These are phyloP conservation scores for Daldinia bambusicola DNA, from an alignment of 495 filamentous ascomycete genomes.

Conservation along the genomic window DNA sequence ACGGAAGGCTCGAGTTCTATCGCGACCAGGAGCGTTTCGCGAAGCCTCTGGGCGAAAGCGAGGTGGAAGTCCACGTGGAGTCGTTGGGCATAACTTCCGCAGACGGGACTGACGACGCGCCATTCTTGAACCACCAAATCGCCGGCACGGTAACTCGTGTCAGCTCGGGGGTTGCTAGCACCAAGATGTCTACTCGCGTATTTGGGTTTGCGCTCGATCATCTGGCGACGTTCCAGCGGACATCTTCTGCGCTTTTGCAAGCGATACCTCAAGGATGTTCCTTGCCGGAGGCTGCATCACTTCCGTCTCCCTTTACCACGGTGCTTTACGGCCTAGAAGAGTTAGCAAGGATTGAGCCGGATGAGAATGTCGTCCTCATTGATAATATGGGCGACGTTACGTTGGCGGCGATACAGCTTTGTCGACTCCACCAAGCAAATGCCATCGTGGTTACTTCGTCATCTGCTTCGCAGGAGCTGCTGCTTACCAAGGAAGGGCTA, in stretches of 20 bases:
- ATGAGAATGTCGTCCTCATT: not conserved
- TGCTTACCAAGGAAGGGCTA: not conserved
- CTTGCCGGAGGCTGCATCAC: not conserved
- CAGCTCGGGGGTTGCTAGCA: not conserved
- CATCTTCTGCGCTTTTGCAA: not conserved
- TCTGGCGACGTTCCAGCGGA: not conserved
- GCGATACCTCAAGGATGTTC: not conserved
- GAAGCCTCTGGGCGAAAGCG: not conserved
- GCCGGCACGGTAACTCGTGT: not conserved
- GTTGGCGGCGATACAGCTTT: not conserved
- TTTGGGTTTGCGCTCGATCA: not conserved
- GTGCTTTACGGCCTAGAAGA: not conserved
- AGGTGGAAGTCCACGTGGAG: not conserved
- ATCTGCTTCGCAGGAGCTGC: not conserved
- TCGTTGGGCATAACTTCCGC: not conserved
- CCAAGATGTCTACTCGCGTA: not conserved
- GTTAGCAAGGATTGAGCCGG: not conserved
- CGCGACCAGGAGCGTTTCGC: not conserved
- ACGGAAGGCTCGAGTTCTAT: not conserved
- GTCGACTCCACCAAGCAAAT: not conserved
- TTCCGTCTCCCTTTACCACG: conserved; percentile 1
- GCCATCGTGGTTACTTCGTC: not conserved
- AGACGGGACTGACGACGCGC: not conserved
- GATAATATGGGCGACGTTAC: not conserved
- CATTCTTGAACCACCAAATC: not conserved